Conservation (phyloP, 148 eudicot species). For the Arctostaphylos glauca region DNA sequence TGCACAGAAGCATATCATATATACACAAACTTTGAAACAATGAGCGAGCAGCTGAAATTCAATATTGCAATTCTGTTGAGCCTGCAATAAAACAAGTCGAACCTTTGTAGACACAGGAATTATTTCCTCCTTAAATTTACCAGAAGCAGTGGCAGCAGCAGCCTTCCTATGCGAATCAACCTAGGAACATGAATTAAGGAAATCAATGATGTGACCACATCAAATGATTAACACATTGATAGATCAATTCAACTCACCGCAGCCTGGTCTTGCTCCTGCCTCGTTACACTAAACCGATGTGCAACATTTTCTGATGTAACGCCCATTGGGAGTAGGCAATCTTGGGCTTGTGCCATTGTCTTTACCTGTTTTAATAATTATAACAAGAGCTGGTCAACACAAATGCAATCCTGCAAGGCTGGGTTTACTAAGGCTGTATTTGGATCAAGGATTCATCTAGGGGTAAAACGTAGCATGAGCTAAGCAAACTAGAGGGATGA, state of each 20-base stretch:
- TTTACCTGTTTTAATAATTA: constrained; percentile 48
- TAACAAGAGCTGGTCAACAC: constrained; percentile 4
- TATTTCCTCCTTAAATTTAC: constrained; percentile 89
- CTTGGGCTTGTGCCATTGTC: constrained; percentile 68
- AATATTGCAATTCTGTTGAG: not conserved
- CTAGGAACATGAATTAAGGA: constrained; percentile 34
- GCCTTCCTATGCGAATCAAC: constrained; percentile 96
- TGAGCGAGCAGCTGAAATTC: not conserved
- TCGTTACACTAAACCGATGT: constrained; percentile 73
- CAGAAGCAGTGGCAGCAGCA: constrained; percentile 95
- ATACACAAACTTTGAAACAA: not conserved
- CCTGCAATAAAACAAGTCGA: not conserved
- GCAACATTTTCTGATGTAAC: constrained; percentile 98
- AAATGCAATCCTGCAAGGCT: not conserved
- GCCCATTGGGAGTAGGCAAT: constrained; percentile 99
- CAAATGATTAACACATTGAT: not conserved
- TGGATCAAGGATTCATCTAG: not conserved
- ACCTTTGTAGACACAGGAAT: constrained; percentile 88
- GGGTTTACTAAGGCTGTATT: not conserved
- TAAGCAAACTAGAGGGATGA: not conserved
- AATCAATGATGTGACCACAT: constrained; percentile 8
- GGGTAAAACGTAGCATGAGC: not conserved
- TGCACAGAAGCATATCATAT: not conserved
- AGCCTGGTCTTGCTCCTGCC: constrained; percentile 96
- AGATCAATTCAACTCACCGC: constrained; percentile 59